Evolutionary conservation across 164 flowering plant genomes (phyloP).

Genomic region (Macadamia tetraphylla): DNA sequence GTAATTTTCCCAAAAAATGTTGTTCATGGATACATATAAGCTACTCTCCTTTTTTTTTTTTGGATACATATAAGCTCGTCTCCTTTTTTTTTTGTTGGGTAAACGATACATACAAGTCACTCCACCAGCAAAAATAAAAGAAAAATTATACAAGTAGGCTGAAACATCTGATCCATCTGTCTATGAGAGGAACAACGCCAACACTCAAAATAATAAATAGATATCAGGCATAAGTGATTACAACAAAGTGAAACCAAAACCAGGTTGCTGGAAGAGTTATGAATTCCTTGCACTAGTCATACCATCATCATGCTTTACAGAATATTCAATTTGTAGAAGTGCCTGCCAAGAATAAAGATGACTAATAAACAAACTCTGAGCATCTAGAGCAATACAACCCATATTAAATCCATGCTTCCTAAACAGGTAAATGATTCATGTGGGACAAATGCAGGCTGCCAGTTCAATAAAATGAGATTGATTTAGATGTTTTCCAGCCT

Average conservation of each 20-base stretch:
- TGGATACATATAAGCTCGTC: too few species aligned
- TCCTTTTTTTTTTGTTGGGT: too few species aligned
- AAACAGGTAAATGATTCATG: background rate
- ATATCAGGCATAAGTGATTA: background rate
- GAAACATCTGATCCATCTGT: background rate
- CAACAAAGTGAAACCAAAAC: background rate
- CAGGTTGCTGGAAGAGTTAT: background rate
- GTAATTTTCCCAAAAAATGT: too few species aligned
- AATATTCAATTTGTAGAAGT: conserved; percentile 47
- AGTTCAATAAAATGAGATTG: background rate
- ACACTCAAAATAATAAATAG: background rate
- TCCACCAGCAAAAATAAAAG: too few species aligned
- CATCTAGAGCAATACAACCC: background rate
- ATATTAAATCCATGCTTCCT: background rate
- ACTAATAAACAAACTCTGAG: background rate
- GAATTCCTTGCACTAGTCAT: conserved; percentile 8
- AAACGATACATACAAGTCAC: too few species aligned
- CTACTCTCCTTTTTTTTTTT: too few species aligned
- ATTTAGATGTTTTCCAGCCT: background rate
- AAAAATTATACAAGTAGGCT: too few species aligned
- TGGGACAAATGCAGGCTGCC: background rate
- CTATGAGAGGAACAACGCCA: background rate
- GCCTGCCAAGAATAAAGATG: conserved; percentile 32
- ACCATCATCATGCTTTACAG: conserved; percentile 23
- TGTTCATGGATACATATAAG: too few species aligned